Conservation (phyloP, 345 rosid genomes). For the Salix udensis region DNA sequence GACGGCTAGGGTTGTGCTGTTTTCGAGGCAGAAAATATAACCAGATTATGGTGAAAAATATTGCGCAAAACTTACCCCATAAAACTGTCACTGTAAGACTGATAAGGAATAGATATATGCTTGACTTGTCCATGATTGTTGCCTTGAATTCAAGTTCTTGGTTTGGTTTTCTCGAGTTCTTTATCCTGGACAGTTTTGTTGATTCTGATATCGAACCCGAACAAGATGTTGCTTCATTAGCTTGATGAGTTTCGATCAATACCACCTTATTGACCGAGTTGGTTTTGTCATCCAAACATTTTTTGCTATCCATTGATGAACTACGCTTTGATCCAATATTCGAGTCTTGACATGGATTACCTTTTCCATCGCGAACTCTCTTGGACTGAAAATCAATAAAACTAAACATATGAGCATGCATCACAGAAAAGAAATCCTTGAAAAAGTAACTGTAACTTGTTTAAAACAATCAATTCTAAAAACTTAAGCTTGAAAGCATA, state of each 20-base stretch:
- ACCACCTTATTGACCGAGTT: background rate
- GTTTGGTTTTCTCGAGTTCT: background rate
- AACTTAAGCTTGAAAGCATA: background rate
- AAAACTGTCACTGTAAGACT: slow-evolving; percentile 26
- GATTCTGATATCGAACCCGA: slow-evolving; percentile 12
- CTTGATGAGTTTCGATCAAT: background rate
- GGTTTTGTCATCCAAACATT: background rate
- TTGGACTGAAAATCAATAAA: slow-evolving; percentile 16
- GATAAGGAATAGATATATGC: slow-evolving; percentile 16
- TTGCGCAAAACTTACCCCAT: slow-evolving; percentile 42
- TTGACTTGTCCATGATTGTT: background rate
- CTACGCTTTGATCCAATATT: slow-evolving; percentile 9
- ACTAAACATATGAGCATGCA: background rate
- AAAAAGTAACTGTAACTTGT: too few relatives aligned
- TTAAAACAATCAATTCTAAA: background rate
- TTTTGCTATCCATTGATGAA: background rate
- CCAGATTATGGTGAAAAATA: slow-evolving; percentile 34
- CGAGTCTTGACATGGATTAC: slow-evolving; percentile 7
- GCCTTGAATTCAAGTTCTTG: slow-evolving; percentile 4
- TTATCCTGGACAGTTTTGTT: background rate
- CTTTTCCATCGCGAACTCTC: slow-evolving; percentile 23
- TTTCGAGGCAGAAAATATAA: slow-evolving; percentile 25
- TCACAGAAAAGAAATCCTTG: background rate
- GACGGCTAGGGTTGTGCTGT: background rate
- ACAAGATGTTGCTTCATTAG: background rate